Evolutionary conservation across 2,329 filamentous ascomycete genomes (phyloP).

Genomic region (Aspergillus ochraceoroseus): DNA sequence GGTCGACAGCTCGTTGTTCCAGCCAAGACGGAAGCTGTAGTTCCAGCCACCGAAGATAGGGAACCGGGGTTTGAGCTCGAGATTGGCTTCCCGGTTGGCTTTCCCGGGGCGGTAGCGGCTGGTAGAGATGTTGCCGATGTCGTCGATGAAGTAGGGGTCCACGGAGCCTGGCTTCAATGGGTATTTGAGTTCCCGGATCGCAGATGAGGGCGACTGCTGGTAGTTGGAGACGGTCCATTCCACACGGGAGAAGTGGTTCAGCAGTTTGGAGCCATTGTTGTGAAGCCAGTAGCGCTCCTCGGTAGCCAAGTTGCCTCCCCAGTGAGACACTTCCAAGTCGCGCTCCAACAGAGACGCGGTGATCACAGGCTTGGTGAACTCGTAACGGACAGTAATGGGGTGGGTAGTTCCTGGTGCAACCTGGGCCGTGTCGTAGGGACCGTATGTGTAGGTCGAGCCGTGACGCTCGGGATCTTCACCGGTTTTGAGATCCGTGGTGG

Average conservation of each 20-base stretch:
- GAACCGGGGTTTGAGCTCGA: constrained; percentile 90
- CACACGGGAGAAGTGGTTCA: constrained; percentile 67
- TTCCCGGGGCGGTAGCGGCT: constrained; percentile 66
- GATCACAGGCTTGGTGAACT: constrained; percentile 87
- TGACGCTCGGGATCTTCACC: constrained; percentile 72
- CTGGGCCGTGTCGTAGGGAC: constrained; percentile 67
- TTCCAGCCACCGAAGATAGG: constrained; percentile 98
- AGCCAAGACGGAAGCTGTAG: constrained; percentile 93
- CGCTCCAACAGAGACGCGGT: constrained; percentile 76
- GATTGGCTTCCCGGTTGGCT: constrained; percentile 66
- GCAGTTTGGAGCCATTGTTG: constrained; percentile 77
- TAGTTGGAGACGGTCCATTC: constrained; percentile 69
- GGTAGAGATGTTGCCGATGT: constrained; percentile 95
- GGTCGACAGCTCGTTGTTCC: constrained; percentile 78
- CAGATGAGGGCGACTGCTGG: constrained; percentile 70
- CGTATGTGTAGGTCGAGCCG: constrained; percentile 82
- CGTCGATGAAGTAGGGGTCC: constrained; percentile 91
- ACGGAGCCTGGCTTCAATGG: constrained; percentile 72
- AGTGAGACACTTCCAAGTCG: constrained; percentile 93
- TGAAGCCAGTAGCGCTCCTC: constrained; percentile 88
- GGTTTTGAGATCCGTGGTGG: constrained; percentile 56
- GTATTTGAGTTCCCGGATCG: constrained; percentile 75
- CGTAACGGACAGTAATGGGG: constrained; percentile 76
- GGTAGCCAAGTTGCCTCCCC: constrained; percentile 92
- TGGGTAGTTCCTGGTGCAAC: constrained; percentile 70